Percentiles rank a stretch among this genome's conserved stretches.
Conservation (phyloP, 1,139 yeast genomes). For the Pichia sp. region DNA sequence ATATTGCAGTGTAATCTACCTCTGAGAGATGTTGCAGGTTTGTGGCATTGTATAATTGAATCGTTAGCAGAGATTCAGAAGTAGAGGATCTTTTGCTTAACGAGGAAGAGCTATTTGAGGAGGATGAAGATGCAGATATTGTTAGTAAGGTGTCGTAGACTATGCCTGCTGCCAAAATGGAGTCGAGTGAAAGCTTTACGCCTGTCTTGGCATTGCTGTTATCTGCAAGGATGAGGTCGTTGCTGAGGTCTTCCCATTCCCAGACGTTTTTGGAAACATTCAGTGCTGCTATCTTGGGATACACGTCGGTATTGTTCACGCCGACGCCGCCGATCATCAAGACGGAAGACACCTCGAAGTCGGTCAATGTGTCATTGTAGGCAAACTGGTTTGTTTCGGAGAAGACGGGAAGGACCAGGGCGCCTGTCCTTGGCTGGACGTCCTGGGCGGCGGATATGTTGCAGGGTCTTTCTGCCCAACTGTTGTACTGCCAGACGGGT, state of each 20-base stretch:
- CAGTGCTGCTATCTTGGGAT: conserved; percentile 41
- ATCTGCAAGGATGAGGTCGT: conserved; percentile 22
- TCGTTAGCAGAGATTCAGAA: conserved; percentile 15
- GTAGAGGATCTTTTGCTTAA: not conserved
- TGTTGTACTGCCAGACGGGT: conserved; percentile 54
- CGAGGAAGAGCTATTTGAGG: conserved; percentile 14
- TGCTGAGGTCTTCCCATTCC: conserved; percentile 34
- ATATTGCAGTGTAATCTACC: conserved; percentile 25
- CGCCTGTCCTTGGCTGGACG: conserved; percentile 44
- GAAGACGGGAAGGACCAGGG: conserved; percentile 46
- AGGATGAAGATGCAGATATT: not conserved
- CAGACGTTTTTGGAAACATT: conserved; percentile 37
- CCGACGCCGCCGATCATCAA: conserved; percentile 36
- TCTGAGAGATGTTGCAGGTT: not conserved
- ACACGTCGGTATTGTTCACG: conserved; percentile 15
- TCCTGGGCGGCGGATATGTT: conserved; percentile 25
- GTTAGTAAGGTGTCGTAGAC: conserved; percentile 12
- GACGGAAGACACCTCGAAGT: conserved; percentile 32
- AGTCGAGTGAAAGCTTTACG: conserved; percentile 8
- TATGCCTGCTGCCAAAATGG: conserved; percentile 9
- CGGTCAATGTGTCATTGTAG: conserved; percentile 21
- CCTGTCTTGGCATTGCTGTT: conserved; percentile 17
- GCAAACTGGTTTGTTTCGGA: conserved; percentile 18
- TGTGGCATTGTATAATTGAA: conserved; percentile 31
- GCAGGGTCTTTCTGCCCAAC: conserved; percentile 52